Evolutionary conservation across 768 basidiomycete species (phyloP), one percentile per base, ranked within the genome.

Genomic region (Panus rudis): DNA sequence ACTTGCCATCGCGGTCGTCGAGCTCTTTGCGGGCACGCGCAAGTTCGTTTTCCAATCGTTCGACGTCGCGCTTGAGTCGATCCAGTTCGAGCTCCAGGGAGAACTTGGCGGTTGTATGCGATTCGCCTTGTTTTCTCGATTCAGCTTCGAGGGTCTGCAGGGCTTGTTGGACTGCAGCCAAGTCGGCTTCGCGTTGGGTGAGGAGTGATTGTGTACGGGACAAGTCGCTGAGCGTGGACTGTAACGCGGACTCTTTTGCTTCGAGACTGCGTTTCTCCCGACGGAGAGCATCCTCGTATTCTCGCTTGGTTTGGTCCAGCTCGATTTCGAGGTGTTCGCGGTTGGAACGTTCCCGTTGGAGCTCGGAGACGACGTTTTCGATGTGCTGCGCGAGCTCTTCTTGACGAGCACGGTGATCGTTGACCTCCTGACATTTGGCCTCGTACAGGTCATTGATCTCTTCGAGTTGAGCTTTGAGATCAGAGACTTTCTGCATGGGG

Each of bases 21-120:
- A 89, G 60, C 30, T 92, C 89, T 46, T 76, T 72, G 42, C 83
- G 69, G 4, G 82, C 75, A 25, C 85, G 76, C 17, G 73, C 63
- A 4, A 94, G 68, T 41, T 94, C 90, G 49, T 84, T 81, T 54
- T 94, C 87, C 2, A 84, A 69, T 3, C 86, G 69, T 50, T 83
- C 81, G 30, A 96, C 54, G 56, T 99, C 94, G 22, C 92, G 75
- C 60, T 83, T 83, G 38, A 92, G 65, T 2, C 91, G 68, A 49
- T 97, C 94, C 1, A 87, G 71, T 61, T 99, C 93, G 16, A 97
- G 75, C 59, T 96, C 89, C 24, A 97, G 65, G 0, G 87, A 87
- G 67, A 91, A 89, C 33, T 80, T 72, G 19, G 91, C 84, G 3
- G 81, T 83, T 0, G 84, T 84, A 54, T 86, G 85, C 11, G 81